Conservation (phyloP, 768 basidiomycete genomes). For the Pleurotus citrinopileatus region DNA sequence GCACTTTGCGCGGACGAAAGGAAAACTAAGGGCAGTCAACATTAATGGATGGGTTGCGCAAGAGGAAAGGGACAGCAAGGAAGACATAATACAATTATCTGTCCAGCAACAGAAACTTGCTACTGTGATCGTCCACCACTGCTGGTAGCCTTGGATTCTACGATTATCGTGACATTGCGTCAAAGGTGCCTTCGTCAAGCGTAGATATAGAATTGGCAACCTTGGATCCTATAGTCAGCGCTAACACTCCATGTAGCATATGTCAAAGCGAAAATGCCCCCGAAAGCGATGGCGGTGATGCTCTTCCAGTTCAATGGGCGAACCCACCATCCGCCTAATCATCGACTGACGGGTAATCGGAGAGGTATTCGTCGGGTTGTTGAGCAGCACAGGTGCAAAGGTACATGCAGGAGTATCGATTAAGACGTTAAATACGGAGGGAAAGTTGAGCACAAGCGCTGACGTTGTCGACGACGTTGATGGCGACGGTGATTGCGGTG, state of each 20-base stretch:
- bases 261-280: constrained; percentile 64
- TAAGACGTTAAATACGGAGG: not conserved
- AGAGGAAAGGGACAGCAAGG: too few relatives aligned
- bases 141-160: too few relatives aligned
- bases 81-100: too few relatives aligned
- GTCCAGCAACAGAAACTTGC: too few relatives aligned
- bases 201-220: constrained; percentile 18
- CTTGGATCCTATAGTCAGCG: constrained; percentile 79
- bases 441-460: not conserved
- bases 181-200: too few relatives aligned
- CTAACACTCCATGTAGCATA: constrained; percentile 70
- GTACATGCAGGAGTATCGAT: not conserved
- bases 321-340: constrained; percentile 91
- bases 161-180: too few relatives aligned
- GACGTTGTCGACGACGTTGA: not conserved
- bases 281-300: constrained; percentile 74
- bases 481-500: not conserved
- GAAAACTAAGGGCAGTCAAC: too few relatives aligned
- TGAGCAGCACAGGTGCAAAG: not conserved
- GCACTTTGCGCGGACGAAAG: too few relatives aligned
- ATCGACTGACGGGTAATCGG: too few relatives aligned
- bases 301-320: constrained; percentile 86
- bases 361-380: too few relatives aligned
- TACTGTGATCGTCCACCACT: too few relatives aligned
- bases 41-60: too few relatives aligned